Conservation (phyloP, 2,329 filamentous ascomycete species). For the Xylariaceae sp. region DNA sequence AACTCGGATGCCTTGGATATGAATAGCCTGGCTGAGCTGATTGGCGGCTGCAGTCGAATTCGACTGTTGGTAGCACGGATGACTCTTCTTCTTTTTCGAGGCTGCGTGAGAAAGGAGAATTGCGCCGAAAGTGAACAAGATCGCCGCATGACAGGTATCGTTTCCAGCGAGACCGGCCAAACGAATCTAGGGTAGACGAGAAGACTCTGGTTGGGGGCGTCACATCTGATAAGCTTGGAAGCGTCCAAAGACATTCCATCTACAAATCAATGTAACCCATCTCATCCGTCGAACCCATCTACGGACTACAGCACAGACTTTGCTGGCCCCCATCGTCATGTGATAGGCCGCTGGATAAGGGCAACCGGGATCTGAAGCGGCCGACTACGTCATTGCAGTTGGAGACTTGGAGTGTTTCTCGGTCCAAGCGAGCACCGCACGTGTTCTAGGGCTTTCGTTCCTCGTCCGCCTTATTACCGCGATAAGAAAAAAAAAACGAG, state of each 20-base stretch:
- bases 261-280: background rate
- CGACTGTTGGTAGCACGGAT: slow-evolving; percentile 9
- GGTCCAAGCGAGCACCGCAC: slow-evolving; percentile 7
- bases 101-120: slow-evolving; percentile 11
- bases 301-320: background rate
- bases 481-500: background rate
- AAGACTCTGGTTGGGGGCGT: background rate
- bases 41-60: background rate
- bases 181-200: background rate
- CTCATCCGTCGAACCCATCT: too few relatives aligned
- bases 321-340: slow-evolving; percentile 1
- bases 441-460: slow-evolving; percentile 2
- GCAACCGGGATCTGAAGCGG: background rate
- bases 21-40: background rate
- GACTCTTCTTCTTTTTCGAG: slow-evolving; percentile 1
- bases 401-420: background rate
- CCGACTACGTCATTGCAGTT: background rate
- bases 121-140: background rate
- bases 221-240: background rate
- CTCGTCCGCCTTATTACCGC: slow-evolving; percentile 1
- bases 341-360: slow-evolving; percentile 3
- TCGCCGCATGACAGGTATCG: background rate
- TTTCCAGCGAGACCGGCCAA: background rate
- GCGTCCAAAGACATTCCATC: background rate
- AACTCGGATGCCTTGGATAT: background rate